phyloP scores from a whole-genome alignment of 2,329 filamentous ascomycete species.

The Tolypocladium capitatum region DNA sequence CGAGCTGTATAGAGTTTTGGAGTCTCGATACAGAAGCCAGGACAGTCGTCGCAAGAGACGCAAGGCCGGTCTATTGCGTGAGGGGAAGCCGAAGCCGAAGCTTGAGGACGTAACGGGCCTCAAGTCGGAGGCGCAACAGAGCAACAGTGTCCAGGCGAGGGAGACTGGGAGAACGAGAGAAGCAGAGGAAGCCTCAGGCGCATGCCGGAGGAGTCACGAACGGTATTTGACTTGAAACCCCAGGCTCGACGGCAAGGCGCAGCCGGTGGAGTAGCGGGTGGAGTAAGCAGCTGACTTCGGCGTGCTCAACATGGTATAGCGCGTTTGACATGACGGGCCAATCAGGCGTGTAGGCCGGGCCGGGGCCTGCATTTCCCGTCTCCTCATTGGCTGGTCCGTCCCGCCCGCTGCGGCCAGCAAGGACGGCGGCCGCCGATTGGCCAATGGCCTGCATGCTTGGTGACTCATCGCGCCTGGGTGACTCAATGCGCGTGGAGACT shows the following conservation, averaged over 20 bases:
- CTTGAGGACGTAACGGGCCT: neutral
- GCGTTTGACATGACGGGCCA: constrained; percentile 11
- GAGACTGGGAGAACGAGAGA: constrained; percentile 6
- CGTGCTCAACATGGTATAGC: constrained; percentile 28
- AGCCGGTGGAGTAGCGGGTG: constrained; percentile 13
- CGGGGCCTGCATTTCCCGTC: constrained; percentile 2
- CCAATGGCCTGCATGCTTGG: constrained; percentile 13
- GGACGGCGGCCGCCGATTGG: constrained; percentile 16
- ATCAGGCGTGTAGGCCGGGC: constrained; percentile 7
- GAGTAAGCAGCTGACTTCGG: constrained; percentile 32
- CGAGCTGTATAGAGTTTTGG: neutral
- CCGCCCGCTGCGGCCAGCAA: constrained; percentile 18
- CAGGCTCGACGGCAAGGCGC: constrained; percentile 17
- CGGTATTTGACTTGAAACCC: constrained; percentile 19
- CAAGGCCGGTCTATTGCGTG: neutral
- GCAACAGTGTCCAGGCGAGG: neutral
- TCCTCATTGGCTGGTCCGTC: constrained; percentile 13
- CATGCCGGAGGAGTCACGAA: constrained; percentile 17
- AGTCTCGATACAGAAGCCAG: neutral
- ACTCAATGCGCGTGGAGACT: constrained; percentile 19
- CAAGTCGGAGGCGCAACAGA: constrained; percentile 1
- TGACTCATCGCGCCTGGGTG: constrained; percentile 20
- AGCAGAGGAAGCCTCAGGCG: constrained; percentile 18
- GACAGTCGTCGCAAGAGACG: neutral
- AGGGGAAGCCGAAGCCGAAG: constrained; percentile 3